These are phyloP conservation scores for Stellera chamaejasme DNA, from an alignment of 345 rosid species.

Conservation along the genomic window DNA sequence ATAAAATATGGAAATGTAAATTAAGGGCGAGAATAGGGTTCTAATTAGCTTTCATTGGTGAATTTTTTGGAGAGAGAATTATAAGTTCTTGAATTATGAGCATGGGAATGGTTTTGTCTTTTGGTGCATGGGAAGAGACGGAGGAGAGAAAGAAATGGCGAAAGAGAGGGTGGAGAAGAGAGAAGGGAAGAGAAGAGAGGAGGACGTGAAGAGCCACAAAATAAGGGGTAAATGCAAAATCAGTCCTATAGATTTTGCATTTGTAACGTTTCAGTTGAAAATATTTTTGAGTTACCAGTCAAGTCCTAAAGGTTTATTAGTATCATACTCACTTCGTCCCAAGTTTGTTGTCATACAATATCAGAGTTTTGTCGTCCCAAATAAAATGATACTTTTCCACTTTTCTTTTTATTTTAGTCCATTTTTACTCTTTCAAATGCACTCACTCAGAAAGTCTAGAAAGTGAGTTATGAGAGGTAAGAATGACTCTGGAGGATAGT, in stretches of 20 bases:
- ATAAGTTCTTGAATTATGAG: neutral
- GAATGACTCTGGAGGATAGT: too few relatives aligned
- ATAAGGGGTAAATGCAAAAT: neutral
- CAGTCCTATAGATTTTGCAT: neutral
- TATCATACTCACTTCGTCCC: too few relatives aligned
- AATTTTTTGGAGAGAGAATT: slow-evolving; percentile 6
- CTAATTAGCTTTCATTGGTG: neutral
- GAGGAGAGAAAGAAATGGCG: slow-evolving; percentile 59
- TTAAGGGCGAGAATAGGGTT: neutral
- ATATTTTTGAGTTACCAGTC: too few relatives aligned
- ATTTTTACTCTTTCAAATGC: too few relatives aligned
- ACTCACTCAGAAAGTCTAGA: too few relatives aligned
- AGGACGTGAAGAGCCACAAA: neutral
- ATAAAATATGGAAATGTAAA: neutral
- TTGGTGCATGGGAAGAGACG: slow-evolving; percentile 36
- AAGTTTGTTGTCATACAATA: too few relatives aligned
- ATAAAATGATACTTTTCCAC: too few relatives aligned
- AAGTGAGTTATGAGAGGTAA: too few relatives aligned
- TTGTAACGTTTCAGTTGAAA: too few relatives aligned
- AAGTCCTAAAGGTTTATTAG: too few relatives aligned
- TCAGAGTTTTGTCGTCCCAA: too few relatives aligned
- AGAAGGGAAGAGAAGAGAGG: neutral
- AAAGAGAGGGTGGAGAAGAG: slow-evolving; percentile 16
- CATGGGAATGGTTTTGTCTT: slow-evolving; percentile 12
- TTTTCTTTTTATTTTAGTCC: too few relatives aligned